A percentile compares a stretch with the other conserved stretches of the same genome.
These are phyloP conservation scores for Rozella allomycis DNA, from an alignment of 371 early-diverging fungal species.

Conservation along the genomic window DNA sequence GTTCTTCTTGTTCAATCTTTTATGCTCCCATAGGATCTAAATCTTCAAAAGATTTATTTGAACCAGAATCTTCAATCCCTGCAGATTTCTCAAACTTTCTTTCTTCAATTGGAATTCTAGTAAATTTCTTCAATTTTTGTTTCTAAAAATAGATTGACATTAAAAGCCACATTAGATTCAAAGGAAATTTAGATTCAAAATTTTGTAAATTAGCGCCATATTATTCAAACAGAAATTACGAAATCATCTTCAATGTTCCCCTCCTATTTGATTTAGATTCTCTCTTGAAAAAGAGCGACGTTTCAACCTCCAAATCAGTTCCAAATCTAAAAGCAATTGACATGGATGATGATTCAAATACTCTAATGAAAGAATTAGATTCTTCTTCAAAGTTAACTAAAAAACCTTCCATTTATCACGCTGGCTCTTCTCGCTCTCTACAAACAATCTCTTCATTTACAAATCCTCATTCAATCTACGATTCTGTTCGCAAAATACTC, in stretches of 20 bases:
- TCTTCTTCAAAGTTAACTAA: background rate
- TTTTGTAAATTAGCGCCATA: conserved; percentile 40
- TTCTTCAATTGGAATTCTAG: conserved; percentile 45
- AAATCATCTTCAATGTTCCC: conserved; percentile 49
- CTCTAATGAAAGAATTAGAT: background rate
- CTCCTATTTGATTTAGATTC: conserved; percentile 17
- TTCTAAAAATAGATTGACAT: conserved; percentile 31
- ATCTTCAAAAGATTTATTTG: no score
- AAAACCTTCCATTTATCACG: background rate
- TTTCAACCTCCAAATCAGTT: background rate
- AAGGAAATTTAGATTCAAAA: conserved; percentile 28
- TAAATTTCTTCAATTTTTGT: conserved; percentile 7
- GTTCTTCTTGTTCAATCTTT: no score
- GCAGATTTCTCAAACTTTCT: no score
- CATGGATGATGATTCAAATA: background rate
- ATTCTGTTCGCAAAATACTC: conserved; percentile 12
- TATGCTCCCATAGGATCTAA: no score
- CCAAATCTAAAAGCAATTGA: background rate
- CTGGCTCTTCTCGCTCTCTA: conserved; percentile 1
- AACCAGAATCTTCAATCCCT: no score
- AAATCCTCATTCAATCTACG: background rate
- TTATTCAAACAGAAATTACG: conserved; percentile 39
- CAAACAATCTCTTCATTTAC: conserved; percentile 1
- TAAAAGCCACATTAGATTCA: conserved; percentile 34
- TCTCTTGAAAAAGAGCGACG: background rate